These are phyloP conservation scores for Setaria viridis DNA, from an alignment of 202 grass and related monocot species.

Conservation along the genomic window DNA sequence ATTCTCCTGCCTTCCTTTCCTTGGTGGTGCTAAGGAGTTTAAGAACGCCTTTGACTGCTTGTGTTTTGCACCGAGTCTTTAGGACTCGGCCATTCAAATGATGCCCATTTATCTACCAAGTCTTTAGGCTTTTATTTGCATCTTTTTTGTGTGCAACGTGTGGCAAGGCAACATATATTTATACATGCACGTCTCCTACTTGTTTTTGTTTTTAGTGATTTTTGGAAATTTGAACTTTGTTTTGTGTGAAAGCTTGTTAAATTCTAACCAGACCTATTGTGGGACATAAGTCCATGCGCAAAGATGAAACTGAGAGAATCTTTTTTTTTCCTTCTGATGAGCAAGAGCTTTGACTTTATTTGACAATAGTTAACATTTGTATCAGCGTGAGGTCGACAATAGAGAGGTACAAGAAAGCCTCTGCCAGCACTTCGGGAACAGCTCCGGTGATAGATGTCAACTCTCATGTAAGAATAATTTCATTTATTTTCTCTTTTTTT, in stretches of 20 bases:
- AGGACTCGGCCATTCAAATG: neutral
- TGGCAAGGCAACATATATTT: neutral
- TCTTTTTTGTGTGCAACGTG: constrained; percentile 35
- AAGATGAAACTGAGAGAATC: neutral
- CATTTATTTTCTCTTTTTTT: neutral
- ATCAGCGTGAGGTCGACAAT: constrained; percentile 79
- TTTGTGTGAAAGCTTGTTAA: neutral
- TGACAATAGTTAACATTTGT: constrained; percentile 10
- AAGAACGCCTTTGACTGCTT: constrained; percentile 21
- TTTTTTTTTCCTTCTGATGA: neutral
- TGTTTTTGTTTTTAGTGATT: neutral
- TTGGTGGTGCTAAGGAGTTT: constrained; percentile 44
- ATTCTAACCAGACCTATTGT: neutral
- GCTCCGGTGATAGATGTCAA: constrained; percentile 73
- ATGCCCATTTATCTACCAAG: constrained; percentile 5
- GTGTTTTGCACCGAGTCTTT: neutral
- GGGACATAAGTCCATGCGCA: neutral
- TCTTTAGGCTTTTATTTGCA: neutral
- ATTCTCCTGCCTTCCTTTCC: constrained; percentile 49
- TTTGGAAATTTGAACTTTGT: neutral
- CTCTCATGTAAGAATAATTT: constrained; percentile 56
- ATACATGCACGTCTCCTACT: neutral
- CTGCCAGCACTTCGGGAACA: constrained; percentile 66
- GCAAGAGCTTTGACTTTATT: neutral
- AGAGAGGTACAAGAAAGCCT: constrained; percentile 89